These are phyloP conservation scores for Botrytis medusae DNA, from an alignment of 2,329 filamentous ascomycete species.

Conservation along the genomic window DNA sequence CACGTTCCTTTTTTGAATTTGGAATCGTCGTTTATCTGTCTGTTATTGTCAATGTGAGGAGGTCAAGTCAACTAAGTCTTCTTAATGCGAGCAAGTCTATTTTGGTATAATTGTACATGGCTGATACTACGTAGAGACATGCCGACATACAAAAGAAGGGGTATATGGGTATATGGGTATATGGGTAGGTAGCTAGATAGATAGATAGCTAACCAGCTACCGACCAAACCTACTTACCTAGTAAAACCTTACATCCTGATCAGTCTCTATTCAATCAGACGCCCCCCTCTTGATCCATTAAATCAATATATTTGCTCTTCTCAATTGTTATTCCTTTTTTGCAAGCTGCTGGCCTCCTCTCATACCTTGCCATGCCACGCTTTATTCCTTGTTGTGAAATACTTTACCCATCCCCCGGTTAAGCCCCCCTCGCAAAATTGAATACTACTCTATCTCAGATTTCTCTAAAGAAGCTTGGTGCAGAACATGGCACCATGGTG, in stretches of 20 bases:
- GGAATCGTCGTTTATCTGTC: not conserved
- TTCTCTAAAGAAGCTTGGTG: slow-evolving; percentile 27
- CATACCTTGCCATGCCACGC: slow-evolving; percentile 15
- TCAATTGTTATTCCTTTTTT: not conserved
- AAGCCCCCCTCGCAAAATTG: not conserved
- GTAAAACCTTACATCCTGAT: not conserved
- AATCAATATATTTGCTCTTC: not conserved
- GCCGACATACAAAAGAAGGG: not conserved
- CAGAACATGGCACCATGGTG: slow-evolving; percentile 25
- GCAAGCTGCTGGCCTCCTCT: not conserved
- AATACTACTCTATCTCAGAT: not conserved
- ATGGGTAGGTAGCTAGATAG: no score
- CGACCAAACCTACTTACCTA: no score
- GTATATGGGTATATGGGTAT: no score
- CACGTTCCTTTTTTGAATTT: not conserved
- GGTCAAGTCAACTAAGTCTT: not conserved
- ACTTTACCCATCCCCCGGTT: slow-evolving; percentile 1
- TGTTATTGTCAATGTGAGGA: not conserved
- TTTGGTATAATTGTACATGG: not conserved
- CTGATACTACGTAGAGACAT: not conserved
- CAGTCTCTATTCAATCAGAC: not conserved
- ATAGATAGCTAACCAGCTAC: no score
- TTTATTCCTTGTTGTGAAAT: slow-evolving; percentile 2
- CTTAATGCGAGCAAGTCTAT: not conserved
- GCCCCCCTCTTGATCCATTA: not conserved